Conservation (phyloP, 1,284 basidiomycete species). For the Cystobasidiaceae sp. region DNA sequence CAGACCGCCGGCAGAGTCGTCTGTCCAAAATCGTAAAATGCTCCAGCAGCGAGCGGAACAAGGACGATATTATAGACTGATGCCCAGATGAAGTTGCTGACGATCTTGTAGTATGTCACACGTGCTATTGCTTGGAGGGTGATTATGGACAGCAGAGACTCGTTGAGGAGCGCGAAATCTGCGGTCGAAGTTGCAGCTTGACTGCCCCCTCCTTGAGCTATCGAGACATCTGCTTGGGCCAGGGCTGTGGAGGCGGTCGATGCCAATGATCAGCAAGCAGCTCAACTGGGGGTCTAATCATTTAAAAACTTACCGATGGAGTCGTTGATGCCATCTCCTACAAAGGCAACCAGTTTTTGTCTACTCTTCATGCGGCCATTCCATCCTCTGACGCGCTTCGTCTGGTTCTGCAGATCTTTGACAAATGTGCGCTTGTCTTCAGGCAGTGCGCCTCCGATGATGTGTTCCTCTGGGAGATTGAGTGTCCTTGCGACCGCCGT, state of each 20-base stretch:
- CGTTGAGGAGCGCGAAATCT: conserved; percentile 63
- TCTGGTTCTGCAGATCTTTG: conserved; percentile 47
- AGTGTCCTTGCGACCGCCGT: conserved; percentile 63
- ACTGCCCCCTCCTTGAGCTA: conserved; percentile 67
- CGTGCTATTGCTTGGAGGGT: conserved; percentile 61
- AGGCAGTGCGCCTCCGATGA: conserved; percentile 64
- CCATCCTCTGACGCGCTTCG: not conserved
- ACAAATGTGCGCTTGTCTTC: conserved; percentile 55
- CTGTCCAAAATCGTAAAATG: conserved; percentile 61
- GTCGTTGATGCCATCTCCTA: conserved; percentile 43
- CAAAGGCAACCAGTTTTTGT: conserved; percentile 58
- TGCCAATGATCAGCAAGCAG: not conserved
- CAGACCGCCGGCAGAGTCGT: no score
- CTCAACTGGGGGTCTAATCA: not conserved
- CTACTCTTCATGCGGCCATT: conserved; percentile 40
- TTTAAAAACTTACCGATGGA: conserved; percentile 12
- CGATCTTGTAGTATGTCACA: conserved; percentile 52
- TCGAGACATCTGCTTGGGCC: conserved; percentile 62
- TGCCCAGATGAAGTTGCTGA: conserved; percentile 34
- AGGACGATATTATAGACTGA: conserved; percentile 57
- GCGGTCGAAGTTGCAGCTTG: conserved; percentile 66
- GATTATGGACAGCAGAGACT: conserved; percentile 52
- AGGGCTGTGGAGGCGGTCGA: conserved; percentile 51
- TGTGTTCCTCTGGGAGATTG: conserved; percentile 60
- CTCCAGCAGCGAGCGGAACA: conserved; percentile 69